Percentiles rank a stretch among this genome's conserved stretches.
Conservation (phyloP, 768 basidiomycete genomes). For the Lentinus tigrinus region DNA sequence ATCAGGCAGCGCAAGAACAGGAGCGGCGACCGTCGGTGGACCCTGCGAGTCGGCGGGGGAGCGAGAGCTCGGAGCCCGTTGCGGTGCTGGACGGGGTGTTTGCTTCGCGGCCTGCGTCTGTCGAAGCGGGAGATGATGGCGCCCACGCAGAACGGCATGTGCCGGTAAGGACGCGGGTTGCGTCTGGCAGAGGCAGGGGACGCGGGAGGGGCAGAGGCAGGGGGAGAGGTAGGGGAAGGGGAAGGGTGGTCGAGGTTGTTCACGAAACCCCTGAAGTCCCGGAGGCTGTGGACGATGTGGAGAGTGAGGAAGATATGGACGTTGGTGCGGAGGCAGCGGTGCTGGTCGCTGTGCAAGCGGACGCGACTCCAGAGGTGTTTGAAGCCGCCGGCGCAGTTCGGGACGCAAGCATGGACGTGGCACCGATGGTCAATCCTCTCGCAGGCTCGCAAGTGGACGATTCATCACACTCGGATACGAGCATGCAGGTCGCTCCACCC, state of each 20-base stretch:
- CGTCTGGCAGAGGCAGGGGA: background rate
- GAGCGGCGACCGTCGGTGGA: conserved; percentile 22
- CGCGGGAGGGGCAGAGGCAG: background rate
- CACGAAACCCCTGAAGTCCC: too few species aligned
- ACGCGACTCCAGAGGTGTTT: too few species aligned
- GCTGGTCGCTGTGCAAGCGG: too few species aligned
- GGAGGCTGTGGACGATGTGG: background rate
- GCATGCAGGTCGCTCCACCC: too few species aligned
- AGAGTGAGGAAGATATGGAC: background rate
- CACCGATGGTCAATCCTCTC: too few species aligned
- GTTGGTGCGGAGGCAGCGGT: background rate
- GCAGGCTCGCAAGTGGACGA: too few species aligned
- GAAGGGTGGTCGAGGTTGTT: background rate
- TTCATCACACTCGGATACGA: too few species aligned
- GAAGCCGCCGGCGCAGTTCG: too few species aligned
- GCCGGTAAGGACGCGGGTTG: background rate
- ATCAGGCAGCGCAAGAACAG: conserved; percentile 55
- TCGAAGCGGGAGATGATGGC: background rate
- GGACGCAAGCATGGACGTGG: too few species aligned
- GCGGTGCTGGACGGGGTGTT: background rate
- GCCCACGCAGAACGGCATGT: background rate
- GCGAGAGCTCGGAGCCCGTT: conserved; percentile 2
- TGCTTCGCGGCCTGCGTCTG: background rate
- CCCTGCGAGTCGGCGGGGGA: conserved; percentile 1
- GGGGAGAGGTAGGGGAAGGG: background rate